Conservation (phyloP, 495 filamentous ascomycete species). For the Penicillium bovifimosum region DNA sequence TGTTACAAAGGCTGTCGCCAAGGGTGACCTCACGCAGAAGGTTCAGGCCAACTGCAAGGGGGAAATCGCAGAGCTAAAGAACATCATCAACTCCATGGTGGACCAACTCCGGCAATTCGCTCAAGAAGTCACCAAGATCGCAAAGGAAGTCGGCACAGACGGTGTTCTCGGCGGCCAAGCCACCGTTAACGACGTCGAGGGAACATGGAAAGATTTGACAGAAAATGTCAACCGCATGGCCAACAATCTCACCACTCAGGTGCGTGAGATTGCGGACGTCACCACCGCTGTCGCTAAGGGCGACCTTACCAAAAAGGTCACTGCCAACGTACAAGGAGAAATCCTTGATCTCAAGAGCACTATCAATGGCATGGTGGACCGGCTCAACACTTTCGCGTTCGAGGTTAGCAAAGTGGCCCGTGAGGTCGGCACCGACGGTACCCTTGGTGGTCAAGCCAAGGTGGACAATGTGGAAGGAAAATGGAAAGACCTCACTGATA, state of each 20-base stretch:
- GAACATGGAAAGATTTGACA: constrained; percentile 94
- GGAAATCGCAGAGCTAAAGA: constrained; percentile 91
- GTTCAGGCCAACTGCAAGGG: constrained; percentile 95
- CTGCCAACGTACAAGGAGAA: constrained; percentile 92
- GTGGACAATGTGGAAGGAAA: constrained; percentile 98
- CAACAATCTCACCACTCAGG: constrained; percentile 96
- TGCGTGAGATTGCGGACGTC: constrained; percentile 96
- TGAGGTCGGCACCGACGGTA: constrained; percentile 97
- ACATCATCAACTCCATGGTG: constrained; percentile 98
- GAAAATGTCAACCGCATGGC: constrained; percentile 99
- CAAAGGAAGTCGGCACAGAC: constrained; percentile 94
- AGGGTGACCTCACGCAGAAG: constrained; percentile 94
- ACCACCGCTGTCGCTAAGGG: constrained; percentile 94
- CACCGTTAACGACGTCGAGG: constrained; percentile 94
- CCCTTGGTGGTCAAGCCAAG: constrained; percentile 89
- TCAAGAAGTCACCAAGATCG: constrained; percentile 96
- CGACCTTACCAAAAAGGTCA: constrained; percentile 92
- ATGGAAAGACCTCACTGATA: constrained; percentile 98
- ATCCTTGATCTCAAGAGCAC: constrained; percentile 94
- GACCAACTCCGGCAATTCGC: constrained; percentile 96
- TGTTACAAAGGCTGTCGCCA: constrained; percentile 96
- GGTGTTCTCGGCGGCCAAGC: constrained; percentile 93
- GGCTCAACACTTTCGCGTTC: constrained; percentile 91
- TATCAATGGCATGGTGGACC: constrained; percentile 99
- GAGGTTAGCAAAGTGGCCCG: constrained; percentile 98